Conservation (phyloP, 2,329 filamentous ascomycete genomes). For the Cordyceps pruinosa region DNA sequence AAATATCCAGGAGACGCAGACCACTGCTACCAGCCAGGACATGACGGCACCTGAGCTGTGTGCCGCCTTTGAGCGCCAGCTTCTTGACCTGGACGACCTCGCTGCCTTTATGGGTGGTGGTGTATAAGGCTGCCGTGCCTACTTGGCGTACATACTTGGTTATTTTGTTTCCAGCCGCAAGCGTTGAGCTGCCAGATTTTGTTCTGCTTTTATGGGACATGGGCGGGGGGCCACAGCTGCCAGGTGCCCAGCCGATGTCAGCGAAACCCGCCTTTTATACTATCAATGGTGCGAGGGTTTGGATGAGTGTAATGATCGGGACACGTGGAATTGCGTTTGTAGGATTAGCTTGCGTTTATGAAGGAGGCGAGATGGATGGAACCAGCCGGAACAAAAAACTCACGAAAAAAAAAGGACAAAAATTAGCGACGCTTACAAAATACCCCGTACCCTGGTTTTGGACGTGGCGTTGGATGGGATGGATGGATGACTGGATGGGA, state of each 20-base stretch:
- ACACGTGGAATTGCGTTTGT: neutral
- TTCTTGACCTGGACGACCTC: constrained; percentile 53
- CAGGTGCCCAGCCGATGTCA: no score
- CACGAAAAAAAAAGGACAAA: neutral
- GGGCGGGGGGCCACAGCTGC: neutral
- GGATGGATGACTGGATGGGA: no score
- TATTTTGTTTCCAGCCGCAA: neutral
- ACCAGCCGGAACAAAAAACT: neutral
- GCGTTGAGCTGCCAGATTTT: neutral
- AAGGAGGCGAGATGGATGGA: neutral
- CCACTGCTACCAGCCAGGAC: constrained; percentile 35
- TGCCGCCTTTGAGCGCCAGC: constrained; percentile 51
- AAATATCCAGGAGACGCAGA: constrained; percentile 25
- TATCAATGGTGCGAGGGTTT: neutral
- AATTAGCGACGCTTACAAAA: neutral
- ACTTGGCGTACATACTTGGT: neutral
- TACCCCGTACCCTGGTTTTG: constrained; percentile 3
- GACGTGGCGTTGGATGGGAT: constrained; percentile 3
- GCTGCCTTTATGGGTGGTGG: constrained; percentile 58
- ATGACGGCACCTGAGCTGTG: constrained; percentile 55
- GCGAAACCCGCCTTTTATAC: no score
- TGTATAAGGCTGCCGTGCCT: constrained; percentile 30
- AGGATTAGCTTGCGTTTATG: neutral
- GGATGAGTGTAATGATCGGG: neutral
- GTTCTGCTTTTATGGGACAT: neutral